Evolutionary conservation across 352 stramenopile genomes (phyloP), one percentile per base, ranked within the genome.

Genomic region (Globisporangium echinulatum): DNA sequence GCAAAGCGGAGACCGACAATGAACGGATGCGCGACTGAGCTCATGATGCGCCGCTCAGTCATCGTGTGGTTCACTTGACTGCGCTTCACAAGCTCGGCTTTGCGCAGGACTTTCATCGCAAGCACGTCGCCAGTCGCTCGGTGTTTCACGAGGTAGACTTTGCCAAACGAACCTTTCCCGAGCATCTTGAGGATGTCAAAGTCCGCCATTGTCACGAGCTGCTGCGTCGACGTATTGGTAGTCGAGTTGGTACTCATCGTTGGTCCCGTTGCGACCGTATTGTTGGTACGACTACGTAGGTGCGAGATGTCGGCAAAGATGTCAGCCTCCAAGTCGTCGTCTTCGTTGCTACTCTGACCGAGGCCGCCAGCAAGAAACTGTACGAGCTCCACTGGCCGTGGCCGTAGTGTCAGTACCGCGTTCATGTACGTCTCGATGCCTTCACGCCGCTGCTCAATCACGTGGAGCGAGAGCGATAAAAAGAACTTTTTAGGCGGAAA

Each of bases 161-260:
- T 98, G 67, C 94, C 94, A 72, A 98, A 98, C 6, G 85, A 98
- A 38, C 96, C 96, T 66, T 99, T 98, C 46, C 96, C 96, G 66
- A 98, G 95, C 73, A 98, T 97, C 71, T 98, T 98, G 38, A 99
- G 84, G 58, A 99, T 96, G 63, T 98, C 94, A 74, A 99, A 99
- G 64, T 96, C 88, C 54, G 79, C 70, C 77, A 91, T 88, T 2
- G 68, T 74, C 44, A 94, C 75, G 15, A 80, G 58, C 19, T 71
- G 64, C 0, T 38, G 15, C 8, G 51, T 46, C 19, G 49, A 17
- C 25, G 25, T 33, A 33, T 3, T 33, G 25, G 25, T 33, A 33
- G 25, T 33, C 25, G 25, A 33, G 25, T 2, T 33, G 25, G 25
- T 33, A 33, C 25, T 33, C 25, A 33, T 33, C 25, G 25, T 33